Evolutionary conservation across 768 basidiomycete species (phyloP).

Genomic region (Chiua virens): DNA sequence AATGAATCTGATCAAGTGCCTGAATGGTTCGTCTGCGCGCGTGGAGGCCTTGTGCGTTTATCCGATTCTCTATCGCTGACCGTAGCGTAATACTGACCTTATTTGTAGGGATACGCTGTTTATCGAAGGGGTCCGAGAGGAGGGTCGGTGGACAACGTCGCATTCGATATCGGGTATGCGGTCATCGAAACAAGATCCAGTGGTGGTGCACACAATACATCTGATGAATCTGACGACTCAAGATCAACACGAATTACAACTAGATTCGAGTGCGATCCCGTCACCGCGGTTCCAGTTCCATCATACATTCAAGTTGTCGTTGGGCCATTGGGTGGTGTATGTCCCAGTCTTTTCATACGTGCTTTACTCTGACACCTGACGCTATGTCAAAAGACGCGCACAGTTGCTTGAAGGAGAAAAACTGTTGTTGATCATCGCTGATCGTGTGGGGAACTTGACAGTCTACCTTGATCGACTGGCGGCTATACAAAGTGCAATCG

Average conservation of each 20-base stretch:
- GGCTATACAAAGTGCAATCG: constrained; percentile 34
- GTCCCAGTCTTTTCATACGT: neutral
- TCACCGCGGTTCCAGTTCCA: constrained; percentile 18
- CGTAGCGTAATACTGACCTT: neutral
- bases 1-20: constrained; percentile 12
- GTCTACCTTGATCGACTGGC: constrained; percentile 40
- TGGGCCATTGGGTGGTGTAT: constrained; percentile 21
- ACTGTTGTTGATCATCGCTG: constrained; percentile 43
- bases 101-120: constrained; percentile 10
- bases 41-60: constrained; percentile 6
- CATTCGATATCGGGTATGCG: constrained; percentile 6
- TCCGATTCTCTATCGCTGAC: neutral
- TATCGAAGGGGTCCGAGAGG: constrained; percentile 7
- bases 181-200: constrained; percentile 15
- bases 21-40: constrained; percentile 16
- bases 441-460: constrained; percentile 32
- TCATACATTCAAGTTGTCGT: constrained; percentile 17
- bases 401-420: constrained; percentile 44
- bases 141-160: neutral
- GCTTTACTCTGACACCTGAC: neutral
- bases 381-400: constrained; percentile 23
- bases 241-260: constrained; percentile 29
- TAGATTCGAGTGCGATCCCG: constrained; percentile 22
- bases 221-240: constrained; percentile 28
- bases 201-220: constrained; percentile 21